Conservation (phyloP, 208 protist species). For the Borovskyia barvae region DNA sequence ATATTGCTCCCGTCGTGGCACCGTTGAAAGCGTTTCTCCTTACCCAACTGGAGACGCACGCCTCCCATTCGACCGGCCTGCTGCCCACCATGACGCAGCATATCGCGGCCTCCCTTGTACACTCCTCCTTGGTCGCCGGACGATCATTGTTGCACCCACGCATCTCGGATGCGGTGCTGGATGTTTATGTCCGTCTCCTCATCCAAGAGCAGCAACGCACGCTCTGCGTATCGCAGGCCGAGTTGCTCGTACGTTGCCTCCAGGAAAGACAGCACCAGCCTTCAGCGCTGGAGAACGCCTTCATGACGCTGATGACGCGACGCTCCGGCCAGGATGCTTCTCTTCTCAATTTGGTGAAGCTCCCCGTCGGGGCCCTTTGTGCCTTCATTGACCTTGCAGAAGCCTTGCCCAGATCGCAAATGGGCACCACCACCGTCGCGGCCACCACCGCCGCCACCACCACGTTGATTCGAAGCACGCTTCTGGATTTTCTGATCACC, state of each 20-base stretch:
- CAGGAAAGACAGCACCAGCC: slow-evolving; percentile 25
- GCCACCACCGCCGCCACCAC: slow-evolving; percentile 15
- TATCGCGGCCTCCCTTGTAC: not conserved
- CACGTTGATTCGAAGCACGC: slow-evolving; percentile 29
- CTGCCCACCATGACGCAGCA: slow-evolving; percentile 13
- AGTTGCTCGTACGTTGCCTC: slow-evolving; percentile 38
- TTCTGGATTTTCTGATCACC: slow-evolving; percentile 37
- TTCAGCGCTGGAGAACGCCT: slow-evolving; percentile 43
- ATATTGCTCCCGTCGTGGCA: not conserved
- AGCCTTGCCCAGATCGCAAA: not conserved
- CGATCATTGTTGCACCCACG: not conserved
- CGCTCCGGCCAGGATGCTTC: slow-evolving; percentile 39
- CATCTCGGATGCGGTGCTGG: slow-evolving; percentile 56
- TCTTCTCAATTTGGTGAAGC: slow-evolving; percentile 1
- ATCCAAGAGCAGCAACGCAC: slow-evolving; percentile 16
- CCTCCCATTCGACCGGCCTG: slow-evolving; percentile 1
- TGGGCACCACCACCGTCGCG: slow-evolving; percentile 1
- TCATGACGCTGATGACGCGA: slow-evolving; percentile 60
- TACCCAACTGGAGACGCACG: slow-evolving; percentile 9
- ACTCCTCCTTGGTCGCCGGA: not conserved
- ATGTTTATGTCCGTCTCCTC: slow-evolving; percentile 54
- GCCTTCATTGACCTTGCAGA: slow-evolving; percentile 12
- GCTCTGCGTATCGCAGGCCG: slow-evolving; percentile 13
- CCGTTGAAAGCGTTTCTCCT: slow-evolving; percentile 7
- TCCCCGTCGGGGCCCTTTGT: slow-evolving; percentile 14